Conservation (phyloP, 768 basidiomycete species). For the Lactarius evosmus region DNA sequence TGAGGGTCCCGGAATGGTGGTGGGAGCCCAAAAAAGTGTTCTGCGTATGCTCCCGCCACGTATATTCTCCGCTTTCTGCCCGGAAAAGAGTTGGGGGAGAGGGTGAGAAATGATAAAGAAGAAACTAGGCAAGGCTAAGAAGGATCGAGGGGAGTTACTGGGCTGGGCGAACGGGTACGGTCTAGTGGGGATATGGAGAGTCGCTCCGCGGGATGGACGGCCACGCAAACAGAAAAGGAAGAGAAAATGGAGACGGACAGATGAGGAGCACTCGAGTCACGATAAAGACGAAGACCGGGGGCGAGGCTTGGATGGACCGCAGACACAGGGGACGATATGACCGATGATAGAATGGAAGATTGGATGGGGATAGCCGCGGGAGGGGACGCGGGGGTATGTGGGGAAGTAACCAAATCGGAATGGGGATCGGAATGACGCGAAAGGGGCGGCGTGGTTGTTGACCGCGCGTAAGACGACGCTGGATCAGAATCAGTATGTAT, state of each 20-base stretch:
- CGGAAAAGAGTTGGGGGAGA: background rate
- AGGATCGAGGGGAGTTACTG: background rate
- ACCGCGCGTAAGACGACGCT: constrained; percentile 1
- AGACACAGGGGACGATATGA: background rate
- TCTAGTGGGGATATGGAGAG: constrained; percentile 8
- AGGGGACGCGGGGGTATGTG: constrained; percentile 23
- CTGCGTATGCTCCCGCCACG: constrained; percentile 6
- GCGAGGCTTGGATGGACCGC: constrained; percentile 3
- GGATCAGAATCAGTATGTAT: background rate
- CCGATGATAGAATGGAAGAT: background rate
- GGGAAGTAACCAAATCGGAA: constrained; percentile 24
- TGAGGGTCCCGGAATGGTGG: constrained; percentile 6
- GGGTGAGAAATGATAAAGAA: background rate
- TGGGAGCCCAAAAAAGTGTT: background rate
- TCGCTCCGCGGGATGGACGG: constrained; percentile 6
- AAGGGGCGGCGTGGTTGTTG: background rate
- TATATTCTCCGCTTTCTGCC: constrained; percentile 17
- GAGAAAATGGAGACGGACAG: background rate
- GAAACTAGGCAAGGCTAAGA: background rate
- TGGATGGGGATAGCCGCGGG: constrained; percentile 20
- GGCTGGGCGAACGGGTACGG: background rate
- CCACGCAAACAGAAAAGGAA: background rate
- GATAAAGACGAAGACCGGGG: constrained; percentile 13
- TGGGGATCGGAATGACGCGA: constrained; percentile 22
- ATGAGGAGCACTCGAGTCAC: background rate